phyloP scores from a whole-genome alignment of 331 rosid genomes.

The Spiraea crenata region DNA sequence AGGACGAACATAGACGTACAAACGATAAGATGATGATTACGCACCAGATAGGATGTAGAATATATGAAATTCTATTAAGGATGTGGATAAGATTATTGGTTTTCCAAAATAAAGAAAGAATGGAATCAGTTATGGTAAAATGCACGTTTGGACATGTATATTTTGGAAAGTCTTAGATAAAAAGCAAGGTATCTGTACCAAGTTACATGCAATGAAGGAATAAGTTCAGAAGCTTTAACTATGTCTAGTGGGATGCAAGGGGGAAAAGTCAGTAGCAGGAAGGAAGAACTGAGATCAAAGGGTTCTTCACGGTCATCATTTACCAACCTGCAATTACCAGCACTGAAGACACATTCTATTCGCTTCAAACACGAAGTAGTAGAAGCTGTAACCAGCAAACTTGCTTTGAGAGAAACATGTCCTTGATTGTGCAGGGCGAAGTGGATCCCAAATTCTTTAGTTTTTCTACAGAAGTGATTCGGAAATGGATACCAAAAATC shows the following conservation, averaged over 20 bases:
- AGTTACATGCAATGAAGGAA: conserved; percentile 5
- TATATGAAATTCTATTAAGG: not conserved
- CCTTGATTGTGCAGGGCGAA: not conserved
- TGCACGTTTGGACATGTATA: not conserved
- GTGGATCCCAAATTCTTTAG: not conserved
- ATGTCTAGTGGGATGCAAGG: not conserved
- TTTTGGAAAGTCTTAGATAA: not conserved
- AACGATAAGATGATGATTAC: not conserved
- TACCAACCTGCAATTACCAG: conserved; percentile 2
- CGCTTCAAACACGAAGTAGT: not conserved
- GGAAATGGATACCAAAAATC: not conserved
- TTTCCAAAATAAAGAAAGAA: conserved; percentile 4
- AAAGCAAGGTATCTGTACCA: conserved; percentile 6
- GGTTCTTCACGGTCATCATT: not conserved
- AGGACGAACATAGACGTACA: not conserved
- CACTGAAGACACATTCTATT: not conserved
- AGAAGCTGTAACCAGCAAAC: not conserved
- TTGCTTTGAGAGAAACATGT: not conserved
- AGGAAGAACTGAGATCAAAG: not conserved
- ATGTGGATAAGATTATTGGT: not conserved
- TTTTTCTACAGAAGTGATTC: conserved; percentile 6
- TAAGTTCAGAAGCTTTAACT: not conserved
- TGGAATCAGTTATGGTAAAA: not conserved
- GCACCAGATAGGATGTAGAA: not conserved
- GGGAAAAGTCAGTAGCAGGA: not conserved